A percentile compares a stretch with the other conserved stretches of the same genome.
phyloP scores from a whole-genome alignment of 805 yeast genomes.

The Suhomyces emberorum region DNA sequence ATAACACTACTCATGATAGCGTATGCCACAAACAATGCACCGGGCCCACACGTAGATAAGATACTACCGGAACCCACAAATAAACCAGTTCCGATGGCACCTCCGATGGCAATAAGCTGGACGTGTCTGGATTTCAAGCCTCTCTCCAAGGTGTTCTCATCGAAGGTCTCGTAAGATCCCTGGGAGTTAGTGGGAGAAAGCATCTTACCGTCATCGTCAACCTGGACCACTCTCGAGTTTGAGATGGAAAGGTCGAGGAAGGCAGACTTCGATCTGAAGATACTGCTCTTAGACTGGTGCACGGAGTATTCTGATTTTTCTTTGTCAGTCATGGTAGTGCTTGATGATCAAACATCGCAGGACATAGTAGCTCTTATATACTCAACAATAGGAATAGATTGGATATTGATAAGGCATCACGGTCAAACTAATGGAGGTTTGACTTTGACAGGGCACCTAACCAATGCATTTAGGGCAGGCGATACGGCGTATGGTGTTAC shows the following conservation, averaged over 20 bases:
- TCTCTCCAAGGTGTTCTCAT: slow-evolving; percentile 15
- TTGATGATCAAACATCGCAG: no score
- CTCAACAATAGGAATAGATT: no score
- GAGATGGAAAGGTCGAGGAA: slow-evolving; percentile 26
- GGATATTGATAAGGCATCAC: no score
- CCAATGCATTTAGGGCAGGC: no score
- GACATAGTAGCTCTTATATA: no score
- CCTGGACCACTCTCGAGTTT: slow-evolving; percentile 23
- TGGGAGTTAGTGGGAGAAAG: slow-evolving; percentile 18
- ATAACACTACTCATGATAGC: slow-evolving; percentile 18
- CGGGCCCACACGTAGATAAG: slow-evolving; percentile 18
- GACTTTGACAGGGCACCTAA: no score
- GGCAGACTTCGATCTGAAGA: slow-evolving; percentile 23
- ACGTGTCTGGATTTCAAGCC: slow-evolving; percentile 14
- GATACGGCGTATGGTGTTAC: no score
- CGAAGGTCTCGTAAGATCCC: slow-evolving; percentile 15
- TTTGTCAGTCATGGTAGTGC: no score
- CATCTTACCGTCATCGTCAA: slow-evolving; percentile 20
- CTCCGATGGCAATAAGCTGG: slow-evolving; percentile 16
- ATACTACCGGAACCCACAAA: slow-evolving; percentile 28
- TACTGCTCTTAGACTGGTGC: slow-evolving; percentile 17
- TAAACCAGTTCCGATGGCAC: slow-evolving; percentile 22
- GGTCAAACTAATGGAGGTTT: no score
- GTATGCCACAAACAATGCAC: slow-evolving; percentile 15
- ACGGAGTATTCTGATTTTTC: no score